A percentile compares a stretch with the other conserved stretches of the same genome.
phyloP scores from a whole-genome alignment of 2,329 filamentous ascomycete genomes.

The Aspergillus calidoustus region DNA sequence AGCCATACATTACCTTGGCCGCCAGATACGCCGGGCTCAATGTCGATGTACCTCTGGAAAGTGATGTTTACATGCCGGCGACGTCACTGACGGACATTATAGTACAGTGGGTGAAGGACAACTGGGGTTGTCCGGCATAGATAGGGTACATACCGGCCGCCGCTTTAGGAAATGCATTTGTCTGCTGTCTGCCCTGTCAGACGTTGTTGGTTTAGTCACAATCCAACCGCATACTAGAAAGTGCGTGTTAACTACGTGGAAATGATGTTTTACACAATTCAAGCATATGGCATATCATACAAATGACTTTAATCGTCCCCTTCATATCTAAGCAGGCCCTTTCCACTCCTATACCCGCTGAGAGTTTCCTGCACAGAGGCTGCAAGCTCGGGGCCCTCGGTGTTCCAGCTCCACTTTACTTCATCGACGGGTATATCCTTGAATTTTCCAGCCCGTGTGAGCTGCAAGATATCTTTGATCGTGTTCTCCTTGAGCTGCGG shows the following conservation, averaged over 20 bases:
- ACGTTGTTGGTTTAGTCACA: not conserved
- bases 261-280: not conserved
- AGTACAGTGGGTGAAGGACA: conserved; percentile 61
- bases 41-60: conserved; percentile 54
- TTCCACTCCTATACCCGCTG: conserved; percentile 81
- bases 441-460: conserved; percentile 78
- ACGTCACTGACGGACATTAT: conserved; percentile 62
- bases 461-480: conserved; percentile 79
- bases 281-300: conserved; percentile 20
- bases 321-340: conserved; percentile 85
- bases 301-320: conserved; percentile 39
- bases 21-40: conserved; percentile 64
- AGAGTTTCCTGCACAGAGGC: conserved; percentile 81
- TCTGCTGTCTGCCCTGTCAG: too few species aligned
- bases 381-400: conserved; percentile 69
- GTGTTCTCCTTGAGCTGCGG: conserved; percentile 75
- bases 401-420: conserved; percentile 82
- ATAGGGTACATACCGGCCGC: not conserved
- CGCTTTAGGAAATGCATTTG: too few species aligned
- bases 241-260: not conserved
- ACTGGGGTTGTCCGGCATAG: conserved; percentile 53
- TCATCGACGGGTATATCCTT: conserved; percentile 81
- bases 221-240: not conserved
- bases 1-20: conserved; percentile 78
- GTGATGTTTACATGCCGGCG: conserved; percentile 56